Base-by-base conservation (phyloP, 2,329 filamentous ascomycete species). In the Aschersonia sp. region DNA sequence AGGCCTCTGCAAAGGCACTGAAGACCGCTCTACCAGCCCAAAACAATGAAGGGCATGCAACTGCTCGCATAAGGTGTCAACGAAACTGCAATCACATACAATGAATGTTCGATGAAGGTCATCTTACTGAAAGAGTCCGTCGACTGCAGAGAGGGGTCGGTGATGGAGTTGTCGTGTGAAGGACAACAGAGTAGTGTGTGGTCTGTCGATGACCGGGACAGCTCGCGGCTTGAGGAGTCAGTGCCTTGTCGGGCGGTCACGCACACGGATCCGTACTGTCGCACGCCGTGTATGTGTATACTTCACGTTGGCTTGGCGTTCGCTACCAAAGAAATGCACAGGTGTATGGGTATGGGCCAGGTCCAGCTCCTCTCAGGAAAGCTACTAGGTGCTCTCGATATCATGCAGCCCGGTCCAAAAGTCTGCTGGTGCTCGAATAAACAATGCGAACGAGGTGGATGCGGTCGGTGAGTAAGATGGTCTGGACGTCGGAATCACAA, bases 271-370 rank as follows among this genome's bases (percentile, higher is more conserved):
- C 42, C 42, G 44, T 49, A 47, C 55, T 55, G 50, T 52, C 45
- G 54, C 54, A 56, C 56, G 50, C 48, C 51, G 53, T 52, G 52
- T 48, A 48, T 53, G 45, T 45, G 31, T 49, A 48, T 46, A 46
- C 46, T 43, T 47, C 48, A 43, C 10, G 20, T 49, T 50, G 47
- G 46, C 46, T 43, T 47, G 49, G 40, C 10, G 20, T 12, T 9
- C 20, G n/a, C 40, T n/a, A 42, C 40, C 29, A 41, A 48, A 40
- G 31, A 40, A 40, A 10, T 31, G 20, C 40, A 28, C 20, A 20
- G 20, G 9, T 44, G 35, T 12, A 7, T 38, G 35, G 29, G 35
- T 12, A 7, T 38, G 35, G 29, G 43, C 43, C 35, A 12, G 12
- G 35, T 38, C 35, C 6, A 12, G 35, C 35, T 38, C 35, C 35